A percentile compares a stretch with the other conserved stretches of the same genome.
Evolutionary conservation across 2,329 filamentous ascomycete genomes (phyloP).

Genomic region (Monilinia fructigena): DNA sequence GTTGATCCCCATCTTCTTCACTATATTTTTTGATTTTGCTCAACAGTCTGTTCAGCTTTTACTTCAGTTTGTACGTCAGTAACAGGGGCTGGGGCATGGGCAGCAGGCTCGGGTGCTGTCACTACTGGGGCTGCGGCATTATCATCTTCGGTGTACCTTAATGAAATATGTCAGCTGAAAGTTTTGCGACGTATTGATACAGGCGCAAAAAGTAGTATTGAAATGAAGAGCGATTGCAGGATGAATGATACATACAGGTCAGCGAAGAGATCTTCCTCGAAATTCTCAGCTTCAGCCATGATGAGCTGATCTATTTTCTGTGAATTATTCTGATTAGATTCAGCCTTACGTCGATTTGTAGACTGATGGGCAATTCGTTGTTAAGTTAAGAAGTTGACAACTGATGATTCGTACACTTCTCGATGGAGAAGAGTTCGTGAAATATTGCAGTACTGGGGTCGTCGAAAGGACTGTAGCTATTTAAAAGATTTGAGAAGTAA

Average conservation of each 20-base stretch:
- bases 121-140: slow-evolving; percentile 44
- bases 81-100: slow-evolving; percentile 31
- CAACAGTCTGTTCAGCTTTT: slow-evolving; percentile 32
- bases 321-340: slow-evolving; percentile 9
- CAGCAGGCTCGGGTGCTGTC: slow-evolving; percentile 37
- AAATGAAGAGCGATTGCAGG: background rate
- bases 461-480: background rate
- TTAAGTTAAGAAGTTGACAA: background rate
- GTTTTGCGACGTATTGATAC: background rate
- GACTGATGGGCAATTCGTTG: background rate
- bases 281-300: slow-evolving; percentile 79
- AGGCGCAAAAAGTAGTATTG: background rate
- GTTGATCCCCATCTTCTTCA: slow-evolving; percentile 41
- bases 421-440: slow-evolving; percentile 6
- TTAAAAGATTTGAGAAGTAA: background rate
- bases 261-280: slow-evolving; percentile 93
- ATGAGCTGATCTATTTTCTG: slow-evolving; percentile 33
- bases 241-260: slow-evolving; percentile 68
- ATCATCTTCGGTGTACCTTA: slow-evolving; percentile 68
- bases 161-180: slow-evolving; percentile 22
- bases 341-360: background rate
- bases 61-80: slow-evolving; percentile 30
- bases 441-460: background rate
- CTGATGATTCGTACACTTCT: background rate
- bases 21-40: slow-evolving; percentile 43